Base-by-base conservation (phyloP, 2,329 filamentous ascomycete genomes). In the Lecanoromycetidae sp. region DNA sequence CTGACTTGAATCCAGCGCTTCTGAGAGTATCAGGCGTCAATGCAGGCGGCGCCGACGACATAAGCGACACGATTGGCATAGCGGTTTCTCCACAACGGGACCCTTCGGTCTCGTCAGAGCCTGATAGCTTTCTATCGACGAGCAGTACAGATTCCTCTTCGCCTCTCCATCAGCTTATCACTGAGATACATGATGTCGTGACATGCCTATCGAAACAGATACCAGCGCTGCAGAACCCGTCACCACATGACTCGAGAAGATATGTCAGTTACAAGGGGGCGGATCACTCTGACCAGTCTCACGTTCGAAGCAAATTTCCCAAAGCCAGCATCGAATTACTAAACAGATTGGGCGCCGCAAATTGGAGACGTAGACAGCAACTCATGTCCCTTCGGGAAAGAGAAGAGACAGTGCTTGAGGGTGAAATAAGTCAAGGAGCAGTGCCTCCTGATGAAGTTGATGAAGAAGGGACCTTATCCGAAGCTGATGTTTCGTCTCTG, bases 351-450 rank as follows among this genome's bases (percentile, higher is more conserved):
- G 40, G 40, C 10, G 9, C 27, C 13, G 40, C 40, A 19, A 43
- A 43, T 33, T 43, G 40, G 40, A 43, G 33, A 20, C 40, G 40
- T 22, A 32, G 40, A 20, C 40, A 43, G 19, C 10, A 43, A 19
- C 40, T 43, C 25, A 3, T 43, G 17, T 5, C 17, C 4, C 40
- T 43, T n/a, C 40, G 40, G 9, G 23, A 19, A 33, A 10, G 33
- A 32, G 5, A 30, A n/a, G 25, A 43, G 17, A 17, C 13, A 13
- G 34, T 5, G 5, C 12, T 23, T 10, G 34, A 12, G 5, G 22
- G 5, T 23, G 34, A 37, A 12, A 10, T 5, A n/a, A 19, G 6
- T 17, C 12, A 37, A 5, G 34, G 34, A n/a, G 20, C 13, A n/a
- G 10, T n/a, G 5, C 12, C 7, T n/a, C 26, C 38, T 8, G 5